phyloP scores from a whole-genome alignment of 2,329 filamentous ascomycete genomes.

The Aspergillus sp. region DNA sequence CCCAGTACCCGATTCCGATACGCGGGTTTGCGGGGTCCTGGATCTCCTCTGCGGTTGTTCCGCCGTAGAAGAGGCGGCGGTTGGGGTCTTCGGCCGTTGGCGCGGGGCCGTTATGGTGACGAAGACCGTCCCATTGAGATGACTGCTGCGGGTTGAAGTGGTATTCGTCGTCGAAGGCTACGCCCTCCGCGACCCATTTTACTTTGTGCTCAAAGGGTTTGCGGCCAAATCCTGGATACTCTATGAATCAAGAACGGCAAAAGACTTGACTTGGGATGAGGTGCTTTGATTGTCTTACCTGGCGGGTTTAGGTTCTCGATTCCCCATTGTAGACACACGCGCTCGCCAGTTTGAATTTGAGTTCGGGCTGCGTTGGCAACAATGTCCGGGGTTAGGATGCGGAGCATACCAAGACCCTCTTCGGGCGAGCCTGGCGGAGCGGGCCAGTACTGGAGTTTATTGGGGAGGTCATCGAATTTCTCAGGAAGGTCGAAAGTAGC shows the following conservation, averaged over 20 bases:
- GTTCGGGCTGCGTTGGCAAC: conserved; percentile 52
- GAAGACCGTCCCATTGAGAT: conserved; percentile 56
- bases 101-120: conserved; percentile 50
- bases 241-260: not conserved
- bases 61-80: conserved; percentile 37
- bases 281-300: conserved; percentile 20
- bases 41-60: conserved; percentile 37
- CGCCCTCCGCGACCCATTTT: conserved; percentile 47
- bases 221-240: conserved; percentile 48
- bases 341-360: conserved; percentile 54
- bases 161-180: conserved; percentile 52
- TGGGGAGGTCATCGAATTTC: conserved; percentile 45
- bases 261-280: not conserved
- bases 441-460: conserved; percentile 53
- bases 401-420: conserved; percentile 56
- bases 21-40: conserved; percentile 30
- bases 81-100: conserved; percentile 33
- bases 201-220: conserved; percentile 55
- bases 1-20: conserved; percentile 41
- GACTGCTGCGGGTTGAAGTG: conserved; percentile 55
- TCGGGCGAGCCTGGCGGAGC: conserved; percentile 47
- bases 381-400: conserved; percentile 53
- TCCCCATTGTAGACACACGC: conserved; percentile 58
- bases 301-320: conserved; percentile 55
- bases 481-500: conserved; percentile 27